Evolutionary conservation across 2,329 filamentous ascomycete species (phyloP), one percentile per base, ranked within the genome.

Genomic region (Sclerotinia nivalis): DNA sequence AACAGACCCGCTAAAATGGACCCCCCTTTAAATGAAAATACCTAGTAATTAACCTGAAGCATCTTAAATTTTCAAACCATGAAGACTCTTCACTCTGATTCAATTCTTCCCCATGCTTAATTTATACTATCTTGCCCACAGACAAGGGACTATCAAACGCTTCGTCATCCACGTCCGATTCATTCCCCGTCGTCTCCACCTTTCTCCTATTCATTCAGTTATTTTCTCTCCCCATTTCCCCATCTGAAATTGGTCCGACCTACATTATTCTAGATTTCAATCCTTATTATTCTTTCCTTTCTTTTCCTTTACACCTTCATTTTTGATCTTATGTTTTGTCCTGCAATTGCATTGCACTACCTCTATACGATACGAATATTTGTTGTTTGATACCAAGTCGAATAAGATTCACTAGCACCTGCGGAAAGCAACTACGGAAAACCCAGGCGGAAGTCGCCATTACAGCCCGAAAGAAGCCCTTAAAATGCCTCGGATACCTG

Each of bases 401-500:
- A 22, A 49, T 49, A 62, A 31, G 13, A 31, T 12, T 25, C 60
- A 12, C n/a, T 59, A 37, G 54, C 54, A 56, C 13, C 8, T 25
- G 31, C 31, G 37, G 65, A 56, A 67, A 59, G 43, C 7, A 10
- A 34, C 7, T 20, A 47, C 2, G 28, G 64, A 43, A 58, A 25
- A 10, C 52, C 52, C 40, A 67, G 64, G 40, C 64, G 13, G 25
- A 25, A 55, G 37, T 59, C 49, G 34, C n/a, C 20, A 66, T 31
- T 43, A 47, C n/a, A 66, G 60, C 60, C 60, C 31, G 56, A 25
- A 43, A 25, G 34, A 37, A 59, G 13, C 40, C n/a, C 43, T 10
- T 18, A 45, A 68, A 62, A 68, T 68, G 66, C 66, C 55, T n/a
- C 55, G 66, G n/a, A 50, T 68, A 28, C 66, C 66, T 47, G 34